These are phyloP conservation scores for Pseudozyma sp. DNA, from an alignment of 1,284 basidiomycete species.

Conservation along the genomic window DNA sequence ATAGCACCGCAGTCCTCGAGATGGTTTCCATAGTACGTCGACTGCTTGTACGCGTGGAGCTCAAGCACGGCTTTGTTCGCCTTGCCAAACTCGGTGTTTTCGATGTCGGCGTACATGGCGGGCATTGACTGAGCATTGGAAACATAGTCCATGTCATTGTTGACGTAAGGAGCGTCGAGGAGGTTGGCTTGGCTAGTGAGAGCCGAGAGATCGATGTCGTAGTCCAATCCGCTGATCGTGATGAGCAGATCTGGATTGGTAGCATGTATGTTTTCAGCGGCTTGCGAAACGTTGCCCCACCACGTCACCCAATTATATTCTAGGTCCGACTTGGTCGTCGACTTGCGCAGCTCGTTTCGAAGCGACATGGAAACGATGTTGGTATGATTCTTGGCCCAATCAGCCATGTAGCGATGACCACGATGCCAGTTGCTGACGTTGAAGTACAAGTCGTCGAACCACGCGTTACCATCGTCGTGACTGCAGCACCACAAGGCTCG, in stretches of 20 bases:
- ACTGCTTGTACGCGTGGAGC: slow-evolving; percentile 44
- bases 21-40: slow-evolving; percentile 30
- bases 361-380: slow-evolving; percentile 49
- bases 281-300: slow-evolving; percentile 39
- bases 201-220: slow-evolving; percentile 44
- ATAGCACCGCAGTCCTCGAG: slow-evolving; percentile 34
- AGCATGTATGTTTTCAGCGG: slow-evolving; percentile 43
- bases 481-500: slow-evolving; percentile 47
- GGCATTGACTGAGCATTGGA: slow-evolving; percentile 16
- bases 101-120: slow-evolving; percentile 26
- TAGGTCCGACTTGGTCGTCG: slow-evolving; percentile 9
- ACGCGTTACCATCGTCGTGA: slow-evolving; percentile 45
- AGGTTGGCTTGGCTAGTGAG: slow-evolving; percentile 33
- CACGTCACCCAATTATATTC: slow-evolving; percentile 49
- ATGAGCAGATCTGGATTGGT: slow-evolving; percentile 47
- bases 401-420: slow-evolving; percentile 45
- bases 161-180: slow-evolving; percentile 26
- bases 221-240: slow-evolving; percentile 45
- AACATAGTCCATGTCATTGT: slow-evolving; percentile 28
- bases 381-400: slow-evolving; percentile 44
- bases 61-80: slow-evolving; percentile 48
- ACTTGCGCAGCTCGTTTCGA: slow-evolving; percentile 46
- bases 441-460: slow-evolving; percentile 42
- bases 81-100: slow-evolving; percentile 31
- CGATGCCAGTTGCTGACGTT: slow-evolving; percentile 36